These are phyloP conservation scores for Silene uniflora DNA, from an alignment of 148 eudicot genomes.

Conservation along the genomic window DNA sequence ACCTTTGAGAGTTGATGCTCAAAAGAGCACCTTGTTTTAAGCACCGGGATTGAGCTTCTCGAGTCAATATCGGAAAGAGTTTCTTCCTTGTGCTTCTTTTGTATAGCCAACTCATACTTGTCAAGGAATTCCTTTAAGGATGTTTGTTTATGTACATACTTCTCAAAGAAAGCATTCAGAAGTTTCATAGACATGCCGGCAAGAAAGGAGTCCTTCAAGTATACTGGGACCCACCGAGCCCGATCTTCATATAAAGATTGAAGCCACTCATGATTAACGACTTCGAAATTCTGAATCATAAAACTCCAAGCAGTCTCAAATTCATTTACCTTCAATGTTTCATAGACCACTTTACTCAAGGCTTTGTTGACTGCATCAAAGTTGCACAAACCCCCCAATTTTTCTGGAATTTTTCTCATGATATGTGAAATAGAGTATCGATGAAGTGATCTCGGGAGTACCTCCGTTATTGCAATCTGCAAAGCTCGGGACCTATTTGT, in stretches of 20 bases:
- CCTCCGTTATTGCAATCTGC: conserved; percentile 46
- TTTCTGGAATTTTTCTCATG: conserved; percentile 66
- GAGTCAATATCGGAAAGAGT: conserved; percentile 56
- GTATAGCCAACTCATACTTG: conserved; percentile 63
- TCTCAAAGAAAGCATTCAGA: conserved; percentile 46
- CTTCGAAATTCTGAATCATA: conserved; percentile 53
- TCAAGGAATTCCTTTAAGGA: conserved; percentile 73
- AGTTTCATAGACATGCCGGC: conserved; percentile 61
- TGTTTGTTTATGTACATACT: conserved; percentile 71
- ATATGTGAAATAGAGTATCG: conserved; percentile 56
- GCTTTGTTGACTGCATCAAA: conserved; percentile 53
- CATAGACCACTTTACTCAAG: conserved; percentile 49
- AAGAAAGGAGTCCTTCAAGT: conserved; percentile 59
- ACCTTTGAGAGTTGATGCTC: conserved; percentile 63
- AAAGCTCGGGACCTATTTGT: conserved; percentile 58
- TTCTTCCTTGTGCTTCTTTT: conserved; percentile 74
- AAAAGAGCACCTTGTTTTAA: conserved; percentile 60
- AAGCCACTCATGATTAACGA: conserved; percentile 63
- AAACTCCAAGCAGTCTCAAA: conserved; percentile 70
- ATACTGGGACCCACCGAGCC: conserved; percentile 63
- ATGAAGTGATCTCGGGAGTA: conserved; percentile 59
- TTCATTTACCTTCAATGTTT: conserved; percentile 52
- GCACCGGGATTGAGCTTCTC: conserved; percentile 37
- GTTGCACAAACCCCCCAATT: conserved; percentile 56
- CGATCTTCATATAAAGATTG: conserved; percentile 61